Conservation (phyloP, 768 basidiomycete genomes). For the Podaxis carcinomalis region DNA sequence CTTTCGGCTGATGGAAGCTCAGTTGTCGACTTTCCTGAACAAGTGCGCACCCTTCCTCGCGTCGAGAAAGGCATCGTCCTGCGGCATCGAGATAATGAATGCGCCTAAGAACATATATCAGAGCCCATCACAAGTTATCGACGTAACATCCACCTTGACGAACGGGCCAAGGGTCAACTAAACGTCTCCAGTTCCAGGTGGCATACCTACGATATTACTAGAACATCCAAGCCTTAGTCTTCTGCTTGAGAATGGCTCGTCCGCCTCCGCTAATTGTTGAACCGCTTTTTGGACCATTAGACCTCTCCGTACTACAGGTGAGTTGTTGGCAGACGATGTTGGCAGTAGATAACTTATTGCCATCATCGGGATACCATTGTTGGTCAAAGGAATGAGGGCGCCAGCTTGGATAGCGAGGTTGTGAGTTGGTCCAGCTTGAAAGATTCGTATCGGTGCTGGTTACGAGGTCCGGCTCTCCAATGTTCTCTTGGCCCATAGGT, state of each 20-base stretch:
- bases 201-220: constrained; percentile 89
- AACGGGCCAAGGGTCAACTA: constrained; percentile 88
- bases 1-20: neutral
- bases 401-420: constrained; percentile 43
- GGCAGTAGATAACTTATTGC: constrained; percentile 95
- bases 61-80: constrained; percentile 88
- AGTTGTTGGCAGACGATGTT: constrained; percentile 33
- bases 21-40: constrained; percentile 80
- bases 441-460: constrained; percentile 38
- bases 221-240: constrained; percentile 62
- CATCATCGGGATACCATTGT: constrained; percentile 92
- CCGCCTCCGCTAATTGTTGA: constrained; percentile 39
- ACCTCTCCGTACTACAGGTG: constrained; percentile 91
- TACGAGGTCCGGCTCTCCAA: constrained; percentile 73
- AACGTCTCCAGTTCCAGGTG: constrained; percentile 96
- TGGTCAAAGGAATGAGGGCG: constrained; percentile 74
- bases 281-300: constrained; percentile 99
- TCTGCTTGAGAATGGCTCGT: constrained; percentile 23
- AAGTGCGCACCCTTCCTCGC: constrained; percentile 90
- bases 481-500: constrained; percentile 80
- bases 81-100: constrained; percentile 91
- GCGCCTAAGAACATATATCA: constrained; percentile 51
- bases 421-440: neutral
- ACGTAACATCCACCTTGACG: constrained; percentile 75
- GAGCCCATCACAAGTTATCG: neutral